phyloP scores from a whole-genome alignment of 371 early-diverging fungal genomes.

The Coemansia sp. region DNA sequence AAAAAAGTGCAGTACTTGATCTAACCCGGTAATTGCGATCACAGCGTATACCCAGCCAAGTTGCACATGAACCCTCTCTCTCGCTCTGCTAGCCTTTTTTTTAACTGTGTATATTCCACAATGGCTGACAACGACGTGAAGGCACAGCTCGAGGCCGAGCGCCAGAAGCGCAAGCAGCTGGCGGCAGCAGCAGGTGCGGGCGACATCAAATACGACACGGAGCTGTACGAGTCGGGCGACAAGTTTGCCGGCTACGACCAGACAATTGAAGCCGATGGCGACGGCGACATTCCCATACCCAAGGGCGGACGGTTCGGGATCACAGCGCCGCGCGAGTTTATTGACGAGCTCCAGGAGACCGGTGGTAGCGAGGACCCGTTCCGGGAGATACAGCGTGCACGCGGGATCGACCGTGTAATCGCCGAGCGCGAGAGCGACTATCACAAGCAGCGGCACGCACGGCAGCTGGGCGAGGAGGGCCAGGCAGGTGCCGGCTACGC shows the following conservation, averaged over 20 bases:
- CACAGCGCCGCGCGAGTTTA: constrained; percentile 81
- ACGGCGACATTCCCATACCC: constrained; percentile 34
- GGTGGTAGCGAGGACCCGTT: constrained; percentile 54
- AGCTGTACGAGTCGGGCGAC: constrained; percentile 68
- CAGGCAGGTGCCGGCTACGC: constrained; percentile 73
- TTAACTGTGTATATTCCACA: neutral
- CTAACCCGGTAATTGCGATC: neutral
- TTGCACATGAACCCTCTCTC: too few species aligned
- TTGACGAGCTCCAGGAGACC: constrained; percentile 57
- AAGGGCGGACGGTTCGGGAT: constrained; percentile 58
- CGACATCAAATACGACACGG: constrained; percentile 72
- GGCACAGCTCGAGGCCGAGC: constrained; percentile 48
- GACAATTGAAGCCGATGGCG: constrained; percentile 57
- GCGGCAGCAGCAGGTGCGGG: constrained; percentile 18
- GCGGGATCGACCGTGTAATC: constrained; percentile 52
- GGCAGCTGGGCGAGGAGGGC: constrained; percentile 86
- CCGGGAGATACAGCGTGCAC: constrained; percentile 32
- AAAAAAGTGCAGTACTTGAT: neutral
- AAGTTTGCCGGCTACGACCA: constrained; percentile 74
- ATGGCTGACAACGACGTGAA: constrained; percentile 14
- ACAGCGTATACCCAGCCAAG: neutral
- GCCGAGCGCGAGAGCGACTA: constrained; percentile 89
- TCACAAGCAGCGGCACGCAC: constrained; percentile 71
- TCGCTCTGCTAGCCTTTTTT: neutral
- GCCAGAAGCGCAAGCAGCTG: constrained; percentile 40